phyloP scores from a whole-genome alignment of 352 stramenopile species.

The Globisporangium okanoganense region DNA sequence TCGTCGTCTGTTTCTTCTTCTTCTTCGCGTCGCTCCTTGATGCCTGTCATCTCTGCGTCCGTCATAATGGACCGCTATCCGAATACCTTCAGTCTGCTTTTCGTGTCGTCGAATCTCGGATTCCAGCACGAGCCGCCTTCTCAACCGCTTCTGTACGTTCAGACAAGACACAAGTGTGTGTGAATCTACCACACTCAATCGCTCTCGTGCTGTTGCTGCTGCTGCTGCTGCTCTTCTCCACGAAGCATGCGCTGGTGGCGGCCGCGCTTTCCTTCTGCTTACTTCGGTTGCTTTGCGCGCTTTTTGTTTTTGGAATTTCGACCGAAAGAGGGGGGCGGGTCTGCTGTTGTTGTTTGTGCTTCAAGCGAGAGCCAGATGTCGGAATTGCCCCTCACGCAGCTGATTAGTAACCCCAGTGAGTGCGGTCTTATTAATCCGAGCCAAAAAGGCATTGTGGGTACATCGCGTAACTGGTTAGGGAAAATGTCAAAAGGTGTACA shows the following conservation, averaged over 20 bases:
- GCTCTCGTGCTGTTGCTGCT: not conserved
- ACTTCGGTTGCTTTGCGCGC: not conserved
- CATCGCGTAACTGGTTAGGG: too few species aligned
- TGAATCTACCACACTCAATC: not conserved
- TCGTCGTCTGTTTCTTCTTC: not conserved
- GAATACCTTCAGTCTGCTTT: not conserved
- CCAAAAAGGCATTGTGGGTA: too few species aligned
- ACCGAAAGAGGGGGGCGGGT: not conserved
- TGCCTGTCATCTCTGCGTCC: constrained; percentile 8
- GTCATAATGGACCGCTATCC: constrained; percentile 6
- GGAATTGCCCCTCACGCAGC: not conserved
- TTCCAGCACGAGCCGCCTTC: not conserved
- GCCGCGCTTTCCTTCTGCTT: not conserved
- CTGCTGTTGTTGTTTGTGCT: not conserved
- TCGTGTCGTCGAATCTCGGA: constrained; percentile 3
- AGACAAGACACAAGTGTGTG: not conserved
- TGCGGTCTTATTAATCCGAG: too few species aligned
- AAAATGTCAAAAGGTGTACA: too few species aligned
- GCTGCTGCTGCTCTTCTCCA: not conserved
- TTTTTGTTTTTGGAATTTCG: not conserved
- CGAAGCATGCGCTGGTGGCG: not conserved
- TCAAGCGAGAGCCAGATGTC: not conserved
- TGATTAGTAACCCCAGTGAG: too few species aligned
- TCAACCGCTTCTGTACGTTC: not conserved
- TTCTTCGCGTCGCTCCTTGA: not conserved